These are phyloP conservation scores for Exophiala mesophila DNA, from an alignment of 2,329 filamentous ascomycete species.

Conservation along the genomic window DNA sequence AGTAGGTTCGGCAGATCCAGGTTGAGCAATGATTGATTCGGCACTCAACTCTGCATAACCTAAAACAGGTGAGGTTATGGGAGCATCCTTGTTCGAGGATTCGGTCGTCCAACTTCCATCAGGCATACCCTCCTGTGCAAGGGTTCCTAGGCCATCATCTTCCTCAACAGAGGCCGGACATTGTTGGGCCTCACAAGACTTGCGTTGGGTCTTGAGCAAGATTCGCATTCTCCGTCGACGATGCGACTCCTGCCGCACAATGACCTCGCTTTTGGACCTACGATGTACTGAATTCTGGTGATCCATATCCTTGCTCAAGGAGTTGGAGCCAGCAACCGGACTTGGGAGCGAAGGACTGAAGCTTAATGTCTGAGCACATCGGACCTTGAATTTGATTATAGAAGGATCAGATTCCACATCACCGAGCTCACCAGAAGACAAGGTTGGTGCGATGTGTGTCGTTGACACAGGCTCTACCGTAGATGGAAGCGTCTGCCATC, in stretches of 20 bases:
- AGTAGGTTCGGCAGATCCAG: conserved; percentile 5
- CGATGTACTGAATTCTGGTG: conserved; percentile 3
- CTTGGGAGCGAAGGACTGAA: conserved; percentile 7
- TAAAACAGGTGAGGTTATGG: conserved; percentile 14
- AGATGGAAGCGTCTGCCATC: conserved; percentile 25
- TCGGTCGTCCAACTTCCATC: conserved; percentile 19
- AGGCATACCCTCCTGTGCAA: not conserved
- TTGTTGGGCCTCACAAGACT: conserved; percentile 9
- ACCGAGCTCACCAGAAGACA: conserved; percentile 23
- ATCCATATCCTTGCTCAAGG: not conserved
- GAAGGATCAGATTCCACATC: conserved; percentile 23
- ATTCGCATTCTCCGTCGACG: conserved; percentile 17
- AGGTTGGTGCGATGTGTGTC: conserved; percentile 6
- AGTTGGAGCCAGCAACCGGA: not conserved
- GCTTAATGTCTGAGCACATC: conserved; percentile 10
- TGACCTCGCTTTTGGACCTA: conserved; percentile 20
- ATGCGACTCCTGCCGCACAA: conserved; percentile 17
- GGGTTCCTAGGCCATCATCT: not conserved
- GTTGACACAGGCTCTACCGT: conserved; percentile 9
- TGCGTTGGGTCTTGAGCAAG: conserved; percentile 17
- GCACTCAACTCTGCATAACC: conserved; percentile 26
- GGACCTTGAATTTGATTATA: conserved; percentile 17
- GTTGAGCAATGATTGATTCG: conserved; percentile 17
- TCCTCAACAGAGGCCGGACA: not conserved
- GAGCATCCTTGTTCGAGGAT: conserved; percentile 12